Evolutionary conservation across 108 stramenopile genomes (phyloP), one percentile per base, ranked within the genome.

Genomic region (Epipyxis sp.): DNA sequence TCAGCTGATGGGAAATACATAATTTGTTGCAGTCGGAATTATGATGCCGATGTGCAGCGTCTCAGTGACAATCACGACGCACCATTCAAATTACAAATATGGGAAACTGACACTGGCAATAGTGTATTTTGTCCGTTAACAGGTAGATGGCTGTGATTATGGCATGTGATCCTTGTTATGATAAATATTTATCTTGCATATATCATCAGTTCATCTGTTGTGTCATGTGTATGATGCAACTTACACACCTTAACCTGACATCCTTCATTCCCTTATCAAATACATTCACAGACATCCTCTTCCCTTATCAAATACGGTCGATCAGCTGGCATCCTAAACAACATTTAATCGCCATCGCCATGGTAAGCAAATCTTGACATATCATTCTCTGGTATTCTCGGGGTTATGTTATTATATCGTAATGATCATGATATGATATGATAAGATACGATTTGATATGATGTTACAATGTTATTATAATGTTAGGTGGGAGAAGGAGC

Each of bases 251-350:
- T 50, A 50, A 50, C 20, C 20, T 50, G 46, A 20, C 20, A 20
- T 50, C 46, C 20, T 20, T 50, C 46, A 50, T 20, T 50, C 54
- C 54, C 20, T 20, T 20, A 20, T 57, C 20, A 57, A 20, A 25
- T 57, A 57, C 54, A 20, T 16, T 57, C 25, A 25, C 25, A 65
- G 61, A 65, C 10, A 32, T 65, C 30, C 20, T 32, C 61, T 65
- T 65, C 34, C 34, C 61, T 6, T 65, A 65, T 25, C 61, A 16
- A 6, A 32, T 65, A 3, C 61, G 61, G 34, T 35, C 34, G 30
- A 37, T 65, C 35, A 6, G 30, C 6, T 65, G 61, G 61, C 61
- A 65, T 65, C 61, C 61, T 32, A 65, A 29, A 6, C 61, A 65
- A 37, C 61, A 65, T 65, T 32, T 65, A 10, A 6, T 65, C 6